Evolutionary conservation across 768 basidiomycete genomes (phyloP).

Genomic region (Termitomyces sp.): DNA sequence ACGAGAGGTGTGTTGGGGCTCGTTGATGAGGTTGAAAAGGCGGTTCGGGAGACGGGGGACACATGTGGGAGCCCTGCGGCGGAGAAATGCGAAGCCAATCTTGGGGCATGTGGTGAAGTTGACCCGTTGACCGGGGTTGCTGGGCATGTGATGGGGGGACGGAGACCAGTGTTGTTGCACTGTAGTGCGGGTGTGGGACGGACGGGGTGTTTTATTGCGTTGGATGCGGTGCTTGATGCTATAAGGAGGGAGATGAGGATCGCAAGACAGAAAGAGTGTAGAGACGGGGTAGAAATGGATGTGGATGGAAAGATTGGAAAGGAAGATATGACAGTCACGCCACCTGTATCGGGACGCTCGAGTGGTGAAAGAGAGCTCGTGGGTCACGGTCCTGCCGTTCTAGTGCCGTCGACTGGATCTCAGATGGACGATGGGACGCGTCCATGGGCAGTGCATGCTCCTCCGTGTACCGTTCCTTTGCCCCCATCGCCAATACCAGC

Average conservation of each 20-base stretch:
- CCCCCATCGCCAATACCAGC: no score
- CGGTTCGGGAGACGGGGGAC: slow-evolving; percentile 27
- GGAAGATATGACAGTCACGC: no score
- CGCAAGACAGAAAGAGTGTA: background rate
- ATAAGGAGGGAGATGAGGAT: slow-evolving; percentile 52
- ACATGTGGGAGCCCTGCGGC: slow-evolving; percentile 5
- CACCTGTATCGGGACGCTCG: no score
- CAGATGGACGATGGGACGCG: no score
- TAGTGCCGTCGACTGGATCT: no score
- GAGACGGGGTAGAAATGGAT: slow-evolving; percentile 21
- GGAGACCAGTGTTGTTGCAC: slow-evolving; percentile 68
- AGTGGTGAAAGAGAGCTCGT: no score
- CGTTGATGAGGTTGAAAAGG: slow-evolving; percentile 61
- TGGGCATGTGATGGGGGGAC: slow-evolving; percentile 37
- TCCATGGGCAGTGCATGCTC: no score
- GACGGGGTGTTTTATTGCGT: slow-evolving; percentile 89
- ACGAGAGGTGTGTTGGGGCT: slow-evolving; percentile 70
- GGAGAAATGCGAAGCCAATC: background rate
- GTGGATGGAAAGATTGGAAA: slow-evolving; percentile 15
- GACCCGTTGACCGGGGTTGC: slow-evolving; percentile 54
- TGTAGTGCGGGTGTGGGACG: slow-evolving; percentile 95
- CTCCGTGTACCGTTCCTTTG: no score
- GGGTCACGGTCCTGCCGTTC: no score
- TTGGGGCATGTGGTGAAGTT: slow-evolving; percentile 20
- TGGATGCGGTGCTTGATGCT: slow-evolving; percentile 81